Evolutionary conservation across 1,139 yeast species (phyloP).

Genomic region (Pichia sp.): DNA sequence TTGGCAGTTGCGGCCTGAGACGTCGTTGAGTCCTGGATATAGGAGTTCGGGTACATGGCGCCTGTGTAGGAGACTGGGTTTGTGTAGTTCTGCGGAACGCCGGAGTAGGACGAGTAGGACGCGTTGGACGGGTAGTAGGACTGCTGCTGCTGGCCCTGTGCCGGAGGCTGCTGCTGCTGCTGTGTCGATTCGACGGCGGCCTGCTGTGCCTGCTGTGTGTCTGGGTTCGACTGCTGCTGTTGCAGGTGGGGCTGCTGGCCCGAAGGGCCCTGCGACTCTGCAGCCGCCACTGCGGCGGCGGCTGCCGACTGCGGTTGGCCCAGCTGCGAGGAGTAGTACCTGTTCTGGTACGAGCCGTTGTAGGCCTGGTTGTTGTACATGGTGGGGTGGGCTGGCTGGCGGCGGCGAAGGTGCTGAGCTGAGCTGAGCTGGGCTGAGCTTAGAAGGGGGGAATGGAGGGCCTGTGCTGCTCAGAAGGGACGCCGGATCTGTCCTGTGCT

Average conservation of each 20-base stretch:
- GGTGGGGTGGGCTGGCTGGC: not conserved
- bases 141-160: constrained; percentile 13
- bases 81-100: not conserved
- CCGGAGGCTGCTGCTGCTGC: constrained; percentile 1
- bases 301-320: not conserved
- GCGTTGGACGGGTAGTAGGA: constrained; percentile 1
- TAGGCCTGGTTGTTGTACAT: constrained; percentile 6
- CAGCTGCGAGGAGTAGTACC: constrained; percentile 2
- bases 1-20: not conserved
- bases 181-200: not conserved
- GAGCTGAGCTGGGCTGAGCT: too few species aligned
- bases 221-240: not conserved
- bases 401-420: not conserved
- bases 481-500: too few species aligned
- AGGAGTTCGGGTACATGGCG: not conserved
- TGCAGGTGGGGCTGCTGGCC: too few species aligned
- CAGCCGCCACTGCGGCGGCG: constrained; percentile 4
- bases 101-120: not conserved
- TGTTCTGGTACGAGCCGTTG: constrained; percentile 2
- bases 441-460: too few species aligned
- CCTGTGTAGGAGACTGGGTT: constrained; percentile 7
- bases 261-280: not conserved
- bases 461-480: too few species aligned
- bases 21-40: not conserved
- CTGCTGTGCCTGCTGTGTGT: not conserved